Evolutionary conservation across 176 grass and related monocot species (phyloP), one percentile per base, ranked within the genome.

Genomic region (Zoysia pacifica): DNA sequence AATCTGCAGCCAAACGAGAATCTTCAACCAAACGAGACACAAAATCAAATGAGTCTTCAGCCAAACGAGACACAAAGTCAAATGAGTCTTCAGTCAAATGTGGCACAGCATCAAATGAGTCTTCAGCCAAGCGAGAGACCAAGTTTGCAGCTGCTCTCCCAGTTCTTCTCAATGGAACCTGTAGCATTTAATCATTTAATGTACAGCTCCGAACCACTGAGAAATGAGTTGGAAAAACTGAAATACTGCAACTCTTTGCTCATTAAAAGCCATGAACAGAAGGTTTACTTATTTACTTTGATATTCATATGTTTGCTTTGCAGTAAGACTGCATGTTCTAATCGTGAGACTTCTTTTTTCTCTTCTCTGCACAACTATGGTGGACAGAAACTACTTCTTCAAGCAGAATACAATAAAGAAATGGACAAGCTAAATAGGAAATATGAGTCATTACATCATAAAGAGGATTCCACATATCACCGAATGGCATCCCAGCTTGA

Each of bases 151-250:
- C 77, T 67, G 65, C n/a, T 68, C 50, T 54, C 80, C 47, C 62
- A 86, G 37, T 49, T 78, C 36, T 80, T 80, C 77, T 64, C 79
- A 44, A 39, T 75, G 67, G 43, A 62, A 45, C 55, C 37, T 43
- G 69, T 83, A 53, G 28, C 65, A 69, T 76, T 48, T 37, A 55
- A 71, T 81, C 50, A 74, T 81, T 68, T 53, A 78, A 36, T 42
- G n/a, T 0, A 18, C 75, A 82, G 84, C 73, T 50, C 73, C 1
- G 80, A 91, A 65, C 91, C 88, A 6, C 62, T 94, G 63, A 91
- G 43, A 77, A 93, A 88, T 90, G 91, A 94, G 74, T 62, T 88
- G 37, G 74, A 72, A 19, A 86, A 44, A 12, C 73, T 97, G 76
- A 84, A 67, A n/a, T 6, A 56, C 10, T 67, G 35, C 10, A 46